Base-by-base conservation (phyloP, 176 grass and related monocot species). In the Triticum dicoccoides region DNA sequence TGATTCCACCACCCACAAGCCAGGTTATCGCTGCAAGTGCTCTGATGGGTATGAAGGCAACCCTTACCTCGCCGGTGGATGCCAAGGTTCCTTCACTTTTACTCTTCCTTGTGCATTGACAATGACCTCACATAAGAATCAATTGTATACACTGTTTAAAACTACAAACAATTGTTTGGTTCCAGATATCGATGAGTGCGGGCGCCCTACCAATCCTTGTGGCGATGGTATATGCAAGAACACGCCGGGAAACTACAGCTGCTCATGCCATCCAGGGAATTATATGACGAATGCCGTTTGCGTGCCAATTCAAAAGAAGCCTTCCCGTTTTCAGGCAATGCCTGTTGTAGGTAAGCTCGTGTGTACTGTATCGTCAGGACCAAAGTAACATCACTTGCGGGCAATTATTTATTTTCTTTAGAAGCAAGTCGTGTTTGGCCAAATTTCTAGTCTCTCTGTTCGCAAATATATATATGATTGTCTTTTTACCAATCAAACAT, bases 1-100 rank as follows among this genome's bases (percentile, higher is more conserved):
- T 1, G 0, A 89, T 39, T 42, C 34, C 18, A 9, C 37, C 35
- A 20, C 65, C 33, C 8, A 10, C 12, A 1, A 73, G 56, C 18
- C 32, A 24, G 23, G 87, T 3, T 67, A 85, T 24, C 54, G 4
- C 59, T 89, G 87, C 44, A 76, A 6, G 0, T 89, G 87, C 58
- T 51, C n/a, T 2, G 0, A 34, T 0, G 87, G 82, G 1, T 89
- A 80, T 1, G 5, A 79, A 72, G 87, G 87, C 63, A 89, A 89
- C 20, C 87, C 87, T 2, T 89, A 89, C 52, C 0, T 89, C 23
- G 30, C 6, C 1, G 17, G 10, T 23, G 87, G 87, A 67, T 89
- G 82, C 76, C 24, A 1, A 21, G 87, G 87, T 89, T 69, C 56
- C 23, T 21, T 14, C 27, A 4, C 69, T 21, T 25, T 32, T 62